Percentiles rank a stretch among this genome's conserved stretches.
Evolutionary conservation across 805 yeast genomes (phyloP).

Genomic region (Lachancea meyersii): DNA sequence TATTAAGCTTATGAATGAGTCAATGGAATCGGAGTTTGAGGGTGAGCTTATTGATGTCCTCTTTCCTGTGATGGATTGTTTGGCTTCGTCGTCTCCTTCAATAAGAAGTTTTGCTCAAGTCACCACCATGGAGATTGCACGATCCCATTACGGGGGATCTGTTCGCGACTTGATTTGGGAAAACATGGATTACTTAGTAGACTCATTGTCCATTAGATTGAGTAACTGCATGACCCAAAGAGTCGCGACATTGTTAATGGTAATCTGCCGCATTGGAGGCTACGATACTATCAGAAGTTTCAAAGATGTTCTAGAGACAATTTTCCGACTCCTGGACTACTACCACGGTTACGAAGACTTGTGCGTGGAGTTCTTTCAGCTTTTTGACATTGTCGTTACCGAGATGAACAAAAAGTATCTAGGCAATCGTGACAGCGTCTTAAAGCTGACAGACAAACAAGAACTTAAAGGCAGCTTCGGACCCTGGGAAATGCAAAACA

Average conservation of each 20-base stretch:
- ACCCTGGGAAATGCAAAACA: slow-evolving; percentile 56
- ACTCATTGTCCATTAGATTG: slow-evolving; percentile 63
- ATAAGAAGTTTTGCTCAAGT: slow-evolving; percentile 47
- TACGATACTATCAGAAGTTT: slow-evolving; percentile 55
- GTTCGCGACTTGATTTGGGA: slow-evolving; percentile 49
- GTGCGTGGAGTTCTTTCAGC: slow-evolving; percentile 65
- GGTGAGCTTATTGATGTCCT: slow-evolving; percentile 63
- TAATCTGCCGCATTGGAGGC: slow-evolving; percentile 68
- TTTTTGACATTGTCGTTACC: slow-evolving; percentile 55
- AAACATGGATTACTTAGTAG: slow-evolving; percentile 77
- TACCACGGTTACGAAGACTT: slow-evolving; percentile 76
- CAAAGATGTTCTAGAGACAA: slow-evolving; percentile 64
- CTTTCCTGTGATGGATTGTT: slow-evolving; percentile 64
- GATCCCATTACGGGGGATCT: slow-evolving; percentile 48
- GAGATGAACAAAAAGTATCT: slow-evolving; percentile 41
- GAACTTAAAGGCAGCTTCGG: slow-evolving; percentile 30
- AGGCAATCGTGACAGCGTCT: slow-evolving; percentile 19
- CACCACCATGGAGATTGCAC: slow-evolving; percentile 47
- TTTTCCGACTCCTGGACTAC: slow-evolving; percentile 71
- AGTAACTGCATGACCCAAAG: slow-evolving; percentile 71
- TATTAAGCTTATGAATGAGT: slow-evolving; percentile 13
- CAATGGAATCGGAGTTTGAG: slow-evolving; percentile 36
- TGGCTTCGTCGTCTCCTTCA: slow-evolving; percentile 50
- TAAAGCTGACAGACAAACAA: slow-evolving; percentile 16
- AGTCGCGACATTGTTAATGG: slow-evolving; percentile 61